These are phyloP conservation scores for Diaporthe sp. DNA, from an alignment of 2,329 filamentous ascomycete genomes.

Conservation along the genomic window DNA sequence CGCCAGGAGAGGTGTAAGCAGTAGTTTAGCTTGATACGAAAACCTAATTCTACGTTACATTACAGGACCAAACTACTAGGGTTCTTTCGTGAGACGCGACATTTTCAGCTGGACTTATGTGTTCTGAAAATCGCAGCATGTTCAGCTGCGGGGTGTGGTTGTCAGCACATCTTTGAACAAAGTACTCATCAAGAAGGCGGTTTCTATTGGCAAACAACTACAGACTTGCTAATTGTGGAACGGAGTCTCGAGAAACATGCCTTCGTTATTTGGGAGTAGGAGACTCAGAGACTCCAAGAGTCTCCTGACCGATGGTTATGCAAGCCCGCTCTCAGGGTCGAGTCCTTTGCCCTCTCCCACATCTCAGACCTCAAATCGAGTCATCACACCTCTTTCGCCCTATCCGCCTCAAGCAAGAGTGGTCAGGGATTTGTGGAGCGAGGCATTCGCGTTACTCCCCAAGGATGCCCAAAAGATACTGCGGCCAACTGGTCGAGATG, in stretches of 20 bases:
- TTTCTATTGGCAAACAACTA: neutral
- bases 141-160: neutral
- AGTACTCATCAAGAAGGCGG: neutral
- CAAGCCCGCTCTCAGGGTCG: no score
- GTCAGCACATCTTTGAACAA: neutral
- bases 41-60: no score
- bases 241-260: neutral
- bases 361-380: neutral
- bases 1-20: no score
- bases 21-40: no score
- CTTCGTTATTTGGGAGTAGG: neutral
- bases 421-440: neutral
- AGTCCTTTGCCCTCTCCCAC: no score
- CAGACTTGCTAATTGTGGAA: rapidly evolving
- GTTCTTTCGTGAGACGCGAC: neutral
- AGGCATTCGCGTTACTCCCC: neutral
- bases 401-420: rapidly evolving
- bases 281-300: neutral
- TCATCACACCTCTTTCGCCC: rapidly evolving
- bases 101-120: neutral
- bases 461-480: neutral
- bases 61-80: no score
- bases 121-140: neutral
- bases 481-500: neutral
- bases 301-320: neutral